phyloP scores from a whole-genome alignment of 306 rosid species.

The Casuarina cunninghamiana region DNA sequence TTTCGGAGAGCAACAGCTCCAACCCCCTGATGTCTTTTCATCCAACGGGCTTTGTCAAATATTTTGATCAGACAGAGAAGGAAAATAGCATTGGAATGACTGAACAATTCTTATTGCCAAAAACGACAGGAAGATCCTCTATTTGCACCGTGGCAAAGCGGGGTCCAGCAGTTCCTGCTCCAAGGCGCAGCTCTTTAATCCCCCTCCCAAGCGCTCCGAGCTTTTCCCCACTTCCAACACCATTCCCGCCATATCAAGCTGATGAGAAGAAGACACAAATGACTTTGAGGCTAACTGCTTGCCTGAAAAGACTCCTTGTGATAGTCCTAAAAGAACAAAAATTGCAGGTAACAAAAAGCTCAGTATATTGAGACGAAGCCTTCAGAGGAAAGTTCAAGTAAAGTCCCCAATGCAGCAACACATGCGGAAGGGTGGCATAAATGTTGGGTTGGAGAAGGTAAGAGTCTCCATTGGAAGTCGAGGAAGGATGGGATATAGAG shows the following conservation, averaged over 20 bases:
- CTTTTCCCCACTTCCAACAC: conserved; percentile 48
- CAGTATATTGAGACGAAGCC: conserved; percentile 69
- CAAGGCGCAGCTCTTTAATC: conserved; percentile 85
- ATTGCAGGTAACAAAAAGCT: conserved; percentile 55
- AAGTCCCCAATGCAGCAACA: conserved; percentile 77
- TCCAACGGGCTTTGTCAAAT: conserved; percentile 49
- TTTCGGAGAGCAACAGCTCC: conserved; percentile 54
- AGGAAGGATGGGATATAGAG: conserved; percentile 69
- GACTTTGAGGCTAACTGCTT: conserved; percentile 47
- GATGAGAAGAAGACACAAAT: conserved; percentile 49
- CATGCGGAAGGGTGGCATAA: conserved; percentile 71
- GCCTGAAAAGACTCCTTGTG: conserved; percentile 50
- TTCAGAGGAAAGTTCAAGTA: conserved; percentile 56
- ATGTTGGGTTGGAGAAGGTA: conserved; percentile 84
- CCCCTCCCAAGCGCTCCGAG: conserved; percentile 66
- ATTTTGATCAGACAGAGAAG: conserved; percentile 65
- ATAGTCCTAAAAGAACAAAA: conserved; percentile 71
- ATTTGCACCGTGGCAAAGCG: conserved; percentile 61
- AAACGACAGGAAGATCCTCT: conserved; percentile 73
- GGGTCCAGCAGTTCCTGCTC: conserved; percentile 45
- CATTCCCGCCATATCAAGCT: conserved; percentile 41
- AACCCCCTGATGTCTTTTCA: conserved; percentile 49
- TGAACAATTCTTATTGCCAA: conserved; percentile 51
- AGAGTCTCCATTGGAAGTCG: conserved; percentile 85
- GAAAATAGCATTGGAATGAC: conserved; percentile 80